Evolutionary conservation across 2,329 filamentous ascomycete genomes (phyloP), one percentile per base, ranked within the genome.

Genomic region (Aspergillus sclerotialis): DNA sequence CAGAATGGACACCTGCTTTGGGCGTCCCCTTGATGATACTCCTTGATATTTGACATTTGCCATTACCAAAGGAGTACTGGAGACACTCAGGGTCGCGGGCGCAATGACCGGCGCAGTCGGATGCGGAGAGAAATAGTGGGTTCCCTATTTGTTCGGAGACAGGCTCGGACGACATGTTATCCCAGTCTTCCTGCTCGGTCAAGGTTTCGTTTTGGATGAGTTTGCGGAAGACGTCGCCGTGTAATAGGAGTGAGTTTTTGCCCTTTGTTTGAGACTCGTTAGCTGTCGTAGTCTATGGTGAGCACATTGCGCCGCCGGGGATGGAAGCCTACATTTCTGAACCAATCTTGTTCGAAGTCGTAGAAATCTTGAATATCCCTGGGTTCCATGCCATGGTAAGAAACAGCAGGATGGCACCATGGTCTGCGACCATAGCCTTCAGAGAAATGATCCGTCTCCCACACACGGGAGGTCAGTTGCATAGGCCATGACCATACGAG

Each of bases 401-500:
- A 50, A n/a, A 50, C 37, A 14, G 46, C 45, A 7, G 49, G 50
- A 40, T 44, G 39, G 32, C 52, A 55, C 50, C 50, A 55, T 11
- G 47, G 49, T 11, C 25, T 29, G 12, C 33, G 44, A 2, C 32
- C 36, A 29, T 39, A 46, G 2, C 10, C 40, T 21, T 50, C 43
- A 15, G 42, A 36, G 13, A 54, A 32, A 28, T 42, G 40, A 42
- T 51, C 47, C 35, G 49, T 40, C 34, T 53, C 47, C 51, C 52
- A 50, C 10, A 51, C 30, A 8, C 44, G 48, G 15, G 43, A 30
- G 1, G 38, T 40, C 5, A 42, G 44, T 24, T 52, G 33, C 35
- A 48, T 43, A 2, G 51, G 50, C 50, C 46, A 53, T 13, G 49
- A 46, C 46, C 46, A 51, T 28, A 55, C 52, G 30, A 70, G 48